phyloP scores from a whole-genome alignment of 495 filamentous ascomycete genomes.

The Mycothermus thermophilus region DNA sequence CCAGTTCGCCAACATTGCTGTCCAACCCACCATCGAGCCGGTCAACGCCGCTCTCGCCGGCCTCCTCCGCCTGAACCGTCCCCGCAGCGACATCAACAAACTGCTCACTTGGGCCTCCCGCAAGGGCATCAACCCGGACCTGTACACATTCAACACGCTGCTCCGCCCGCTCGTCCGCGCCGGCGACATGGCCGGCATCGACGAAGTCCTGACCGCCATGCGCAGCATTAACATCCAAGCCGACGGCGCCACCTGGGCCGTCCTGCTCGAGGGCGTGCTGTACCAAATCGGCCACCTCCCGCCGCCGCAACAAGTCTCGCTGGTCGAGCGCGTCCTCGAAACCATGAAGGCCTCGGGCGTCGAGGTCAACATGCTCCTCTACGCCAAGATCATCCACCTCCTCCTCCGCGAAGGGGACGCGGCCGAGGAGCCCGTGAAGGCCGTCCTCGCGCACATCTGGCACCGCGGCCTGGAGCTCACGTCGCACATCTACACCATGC shows the following conservation, averaged over 20 bases:
- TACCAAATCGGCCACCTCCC: conserved; percentile 6
- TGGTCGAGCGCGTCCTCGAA: conserved; percentile 29
- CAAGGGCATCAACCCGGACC: conserved; percentile 45
- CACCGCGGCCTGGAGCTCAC: conserved; percentile 35
- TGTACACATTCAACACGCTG: conserved; percentile 56
- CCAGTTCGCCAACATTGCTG: conserved; percentile 23
- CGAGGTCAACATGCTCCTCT: conserved; percentile 40
- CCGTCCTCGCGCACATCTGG: conserved; percentile 47
- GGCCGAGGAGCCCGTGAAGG: conserved; percentile 37
- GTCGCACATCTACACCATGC: conserved; percentile 53
- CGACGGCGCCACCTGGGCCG: conserved; percentile 30
- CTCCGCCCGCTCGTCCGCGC: conserved; percentile 40
- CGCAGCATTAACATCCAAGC: conserved; percentile 15
- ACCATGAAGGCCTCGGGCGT: conserved; percentile 42
- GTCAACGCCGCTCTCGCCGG: conserved; percentile 48
- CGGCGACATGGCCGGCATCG: conserved; percentile 21
- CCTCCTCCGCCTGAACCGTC: conserved; percentile 22
- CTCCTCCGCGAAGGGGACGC: conserved; percentile 34
- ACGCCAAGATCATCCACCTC: conserved; percentile 48
- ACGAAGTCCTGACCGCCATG: conserved; percentile 32
- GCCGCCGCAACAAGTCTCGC: conserved; percentile 18
- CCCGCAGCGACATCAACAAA: conserved; percentile 21
- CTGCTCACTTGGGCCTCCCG: conserved; percentile 45
- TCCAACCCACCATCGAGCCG: conserved; percentile 43
- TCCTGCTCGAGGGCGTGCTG: conserved; percentile 29